phyloP scores from a whole-genome alignment of 306 rosid genomes.

The Hippophae tibetana region DNA sequence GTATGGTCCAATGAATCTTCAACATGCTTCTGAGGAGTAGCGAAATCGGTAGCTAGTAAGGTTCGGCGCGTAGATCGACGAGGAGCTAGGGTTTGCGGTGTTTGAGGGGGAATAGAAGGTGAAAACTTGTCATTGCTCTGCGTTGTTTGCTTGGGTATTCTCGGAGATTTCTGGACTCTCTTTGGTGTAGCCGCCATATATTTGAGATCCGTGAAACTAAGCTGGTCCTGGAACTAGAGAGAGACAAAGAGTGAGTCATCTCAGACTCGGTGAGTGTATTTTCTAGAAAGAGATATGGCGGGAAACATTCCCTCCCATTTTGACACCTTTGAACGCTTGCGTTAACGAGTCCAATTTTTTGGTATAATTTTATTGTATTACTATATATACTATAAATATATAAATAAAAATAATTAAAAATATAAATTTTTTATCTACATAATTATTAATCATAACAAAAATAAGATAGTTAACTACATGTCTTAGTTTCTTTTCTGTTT shows the following conservation, averaged over 20 bases:
- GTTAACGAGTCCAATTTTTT: not conserved
- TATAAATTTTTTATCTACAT: no score
- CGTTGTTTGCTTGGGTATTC: slow-evolving; percentile 19
- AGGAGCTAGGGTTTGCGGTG: slow-evolving; percentile 37
- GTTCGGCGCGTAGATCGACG: slow-evolving; percentile 51
- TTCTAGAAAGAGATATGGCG: slow-evolving; percentile 27
- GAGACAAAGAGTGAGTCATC: not conserved
- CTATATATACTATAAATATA: no score
- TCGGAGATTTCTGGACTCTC: slow-evolving; percentile 32
- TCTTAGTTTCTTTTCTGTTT: no score
- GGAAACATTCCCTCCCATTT: slow-evolving; percentile 36
- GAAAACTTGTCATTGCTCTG: slow-evolving; percentile 22
- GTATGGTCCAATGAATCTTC: slow-evolving; percentile 2
- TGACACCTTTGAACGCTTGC: not conserved
- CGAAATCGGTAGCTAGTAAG: slow-evolving; percentile 18
- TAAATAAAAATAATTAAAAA: no score
- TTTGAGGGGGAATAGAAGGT: slow-evolving; percentile 31
- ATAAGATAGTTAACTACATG: no score
- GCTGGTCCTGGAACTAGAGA: slow-evolving; percentile 21
- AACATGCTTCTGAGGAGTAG: slow-evolving; percentile 5
- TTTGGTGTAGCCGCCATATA: slow-evolving; percentile 59
- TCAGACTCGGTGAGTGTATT: not conserved
- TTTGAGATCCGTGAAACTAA: slow-evolving; percentile 3
- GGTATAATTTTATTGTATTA: no score
- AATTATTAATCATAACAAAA: no score